Base-by-base conservation (phyloP, 2,329 filamentous ascomycete genomes). In the Trichoderma asperellum region DNA sequence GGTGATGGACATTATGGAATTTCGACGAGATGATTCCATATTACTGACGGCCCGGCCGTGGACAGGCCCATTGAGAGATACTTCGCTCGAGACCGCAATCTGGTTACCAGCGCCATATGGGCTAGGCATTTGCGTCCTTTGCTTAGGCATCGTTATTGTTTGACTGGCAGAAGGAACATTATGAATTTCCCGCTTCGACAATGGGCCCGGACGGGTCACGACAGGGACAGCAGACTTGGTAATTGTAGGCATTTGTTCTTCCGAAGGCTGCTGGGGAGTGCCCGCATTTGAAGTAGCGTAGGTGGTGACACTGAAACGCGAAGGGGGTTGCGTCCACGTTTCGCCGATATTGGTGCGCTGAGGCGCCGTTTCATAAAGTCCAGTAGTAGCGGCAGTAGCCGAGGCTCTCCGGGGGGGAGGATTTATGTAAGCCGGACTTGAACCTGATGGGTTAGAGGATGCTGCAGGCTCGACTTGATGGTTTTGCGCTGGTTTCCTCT, bases 231-330 rank as follows among this genome's bases (percentile, higher is more conserved):
- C 18, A n/a, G n/a, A 43, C 53, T 35, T 32, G 11, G 29, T 34
- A 5, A 49, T 58, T 34, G 59, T 34, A 18, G 59, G 53, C 52
- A 58, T 63, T n/a, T 58, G 37, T 47, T 76, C 77, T 16, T 76
- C 74, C 2, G 65, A 61, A 29, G 72, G 73, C 55, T 73, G 72
- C 37, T 69, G 71, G 47, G 79, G 76, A 14, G 77, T 75, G 34
- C 73, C 76, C 34, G 74, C 65, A 52, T 72, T 69, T 1, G 87
- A 85, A 2, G 88, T 87, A 29, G 85, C 83, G 74, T 86, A 89
- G 2, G 88, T 91, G 8, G 87, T 89, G 71, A 86, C 81, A 78
- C 88, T 91, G 77, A 91, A 91, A 57, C 87, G 86, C 60, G 88
- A 91, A 2, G 81, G 78, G 6, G 87, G 87, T 68, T 87, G 84